Percentiles rank a stretch among this genome's conserved stretches.
Evolutionary conservation across 129 eudicot genomes (phyloP).

Genomic region (Heracleum sosnowskyi): DNA sequence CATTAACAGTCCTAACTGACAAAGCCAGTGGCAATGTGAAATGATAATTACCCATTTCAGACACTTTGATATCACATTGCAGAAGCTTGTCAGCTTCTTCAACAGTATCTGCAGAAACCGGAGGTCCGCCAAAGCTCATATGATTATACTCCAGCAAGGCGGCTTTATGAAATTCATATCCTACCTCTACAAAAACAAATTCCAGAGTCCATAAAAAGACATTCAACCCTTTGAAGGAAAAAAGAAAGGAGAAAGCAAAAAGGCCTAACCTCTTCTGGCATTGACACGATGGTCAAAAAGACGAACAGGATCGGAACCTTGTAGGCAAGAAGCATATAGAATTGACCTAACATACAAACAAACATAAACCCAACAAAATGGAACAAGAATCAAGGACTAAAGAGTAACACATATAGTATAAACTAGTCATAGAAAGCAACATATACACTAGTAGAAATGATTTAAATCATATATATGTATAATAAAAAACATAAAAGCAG

Average conservation of each 20-base stretch:
- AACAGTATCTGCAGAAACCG: slow-evolving; percentile 44
- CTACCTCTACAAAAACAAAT: slow-evolving; percentile 31
- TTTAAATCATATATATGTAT: too few species aligned
- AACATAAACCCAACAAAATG: too few species aligned
- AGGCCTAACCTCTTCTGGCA: slow-evolving; percentile 52
- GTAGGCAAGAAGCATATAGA: slow-evolving; percentile 84
- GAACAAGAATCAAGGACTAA: too few species aligned
- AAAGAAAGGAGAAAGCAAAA: background rate
- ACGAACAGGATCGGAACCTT: slow-evolving; percentile 85
- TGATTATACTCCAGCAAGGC: slow-evolving; percentile 63
- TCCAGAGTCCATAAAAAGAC: background rate
- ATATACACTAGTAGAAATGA: too few species aligned
- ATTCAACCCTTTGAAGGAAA: background rate
- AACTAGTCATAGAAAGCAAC: too few species aligned
- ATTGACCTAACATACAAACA: slow-evolving; percentile 70
- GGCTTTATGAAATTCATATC: slow-evolving; percentile 60
- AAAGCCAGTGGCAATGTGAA: background rate
- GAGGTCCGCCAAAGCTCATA: slow-evolving; percentile 95
- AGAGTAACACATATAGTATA: too few species aligned
- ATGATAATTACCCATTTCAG: slow-evolving; percentile 55
- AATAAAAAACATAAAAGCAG: background rate
- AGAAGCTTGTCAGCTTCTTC: slow-evolving; percentile 75
- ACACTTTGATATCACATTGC: slow-evolving; percentile 40
- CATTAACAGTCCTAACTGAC: background rate
- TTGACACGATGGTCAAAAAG: slow-evolving; percentile 79